Percentiles rank a stretch among this genome's conserved stretches.
These are phyloP conservation scores for Priceomyces castillae DNA, from an alignment of 805 yeast species.

Conservation along the genomic window DNA sequence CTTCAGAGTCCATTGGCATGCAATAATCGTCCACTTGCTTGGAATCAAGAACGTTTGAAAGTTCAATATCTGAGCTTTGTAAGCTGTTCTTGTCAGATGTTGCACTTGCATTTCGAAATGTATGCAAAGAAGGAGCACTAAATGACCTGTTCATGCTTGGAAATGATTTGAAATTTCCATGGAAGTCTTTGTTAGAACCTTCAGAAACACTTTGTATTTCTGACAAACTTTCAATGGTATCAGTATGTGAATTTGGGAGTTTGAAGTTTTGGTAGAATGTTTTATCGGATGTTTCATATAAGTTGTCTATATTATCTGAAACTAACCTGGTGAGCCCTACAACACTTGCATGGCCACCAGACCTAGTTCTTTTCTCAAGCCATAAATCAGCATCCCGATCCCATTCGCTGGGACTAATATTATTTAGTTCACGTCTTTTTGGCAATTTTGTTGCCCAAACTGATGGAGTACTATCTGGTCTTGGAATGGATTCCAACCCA, in stretches of 20 bases:
- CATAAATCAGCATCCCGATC: conserved; percentile 23
- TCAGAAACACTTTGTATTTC: conserved; percentile 17
- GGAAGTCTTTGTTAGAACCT: background rate
- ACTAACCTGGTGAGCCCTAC: conserved; percentile 19
- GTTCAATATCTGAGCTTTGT: background rate
- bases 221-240: conserved; percentile 28
- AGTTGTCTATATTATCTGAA: conserved; percentile 13
- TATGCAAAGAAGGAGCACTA: conserved; percentile 43
- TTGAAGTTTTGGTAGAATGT: background rate
- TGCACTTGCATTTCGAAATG: conserved; percentile 26
- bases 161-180: conserved; percentile 7
- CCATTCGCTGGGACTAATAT: conserved; percentile 35
- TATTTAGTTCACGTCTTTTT: conserved; percentile 7
- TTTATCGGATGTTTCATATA: conserved; percentile 6
- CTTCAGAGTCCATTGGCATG: background rate
- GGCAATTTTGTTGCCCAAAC: conserved; percentile 7
- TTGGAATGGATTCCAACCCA: conserved; percentile 30
- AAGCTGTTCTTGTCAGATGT: background rate
- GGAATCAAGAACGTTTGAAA: background rate
- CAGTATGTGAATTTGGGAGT: conserved; percentile 8
- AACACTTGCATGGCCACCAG: conserved; percentile 19
- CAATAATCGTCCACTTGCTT: background rate
- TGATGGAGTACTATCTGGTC: conserved; percentile 6
- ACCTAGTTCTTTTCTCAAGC: conserved; percentile 19
- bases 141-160: conserved; percentile 24